Conservation (phyloP, 1,284 basidiomycete species). For the Fomes fomentarius region DNA sequence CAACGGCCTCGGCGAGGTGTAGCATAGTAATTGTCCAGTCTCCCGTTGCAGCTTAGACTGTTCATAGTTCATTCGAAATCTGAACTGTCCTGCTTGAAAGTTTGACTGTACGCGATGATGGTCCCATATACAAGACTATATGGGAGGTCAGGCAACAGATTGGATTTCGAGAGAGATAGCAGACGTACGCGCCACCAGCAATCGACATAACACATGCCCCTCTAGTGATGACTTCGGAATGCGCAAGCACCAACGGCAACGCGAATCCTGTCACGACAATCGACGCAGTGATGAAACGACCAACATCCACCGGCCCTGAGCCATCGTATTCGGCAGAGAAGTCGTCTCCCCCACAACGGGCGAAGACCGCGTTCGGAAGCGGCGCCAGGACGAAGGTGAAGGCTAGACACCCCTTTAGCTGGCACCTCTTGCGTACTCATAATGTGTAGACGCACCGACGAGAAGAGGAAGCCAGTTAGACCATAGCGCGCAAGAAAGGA, state of each 20-base stretch:
- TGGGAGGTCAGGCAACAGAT: constrained; percentile 11
- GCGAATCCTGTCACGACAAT: constrained; percentile 94
- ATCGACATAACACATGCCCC: constrained; percentile 95
- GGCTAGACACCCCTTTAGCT: constrained; percentile 51
- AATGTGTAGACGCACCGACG: constrained; percentile 70
- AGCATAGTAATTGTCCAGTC: constrained; percentile 22
- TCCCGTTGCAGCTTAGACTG: constrained; percentile 14
- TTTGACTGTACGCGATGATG: constrained; percentile 85
- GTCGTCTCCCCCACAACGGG: constrained; percentile 87
- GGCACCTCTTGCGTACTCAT: background rate
- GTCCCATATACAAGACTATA: constrained; percentile 90
- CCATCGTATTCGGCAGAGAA: constrained; percentile 69
- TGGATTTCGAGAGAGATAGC: constrained; percentile 19
- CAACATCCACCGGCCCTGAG: constrained; percentile 74
- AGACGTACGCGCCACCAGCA: constrained; percentile 80
- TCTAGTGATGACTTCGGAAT: constrained; percentile 86
- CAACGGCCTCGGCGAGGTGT: constrained; percentile 24
- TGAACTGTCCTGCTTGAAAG: constrained; percentile 77
- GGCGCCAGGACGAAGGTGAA: constrained; percentile 95
- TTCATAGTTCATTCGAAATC: constrained; percentile 61
- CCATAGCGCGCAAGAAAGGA: constrained; percentile 97
- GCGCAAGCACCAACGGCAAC: constrained; percentile 89
- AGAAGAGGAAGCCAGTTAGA: constrained; percentile 96
- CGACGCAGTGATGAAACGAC: constrained; percentile 91
- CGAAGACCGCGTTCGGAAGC: constrained; percentile 89